Evolutionary conservation across 2,329 filamentous ascomycete species (phyloP).

Genomic region (Xylaria sp.): DNA sequence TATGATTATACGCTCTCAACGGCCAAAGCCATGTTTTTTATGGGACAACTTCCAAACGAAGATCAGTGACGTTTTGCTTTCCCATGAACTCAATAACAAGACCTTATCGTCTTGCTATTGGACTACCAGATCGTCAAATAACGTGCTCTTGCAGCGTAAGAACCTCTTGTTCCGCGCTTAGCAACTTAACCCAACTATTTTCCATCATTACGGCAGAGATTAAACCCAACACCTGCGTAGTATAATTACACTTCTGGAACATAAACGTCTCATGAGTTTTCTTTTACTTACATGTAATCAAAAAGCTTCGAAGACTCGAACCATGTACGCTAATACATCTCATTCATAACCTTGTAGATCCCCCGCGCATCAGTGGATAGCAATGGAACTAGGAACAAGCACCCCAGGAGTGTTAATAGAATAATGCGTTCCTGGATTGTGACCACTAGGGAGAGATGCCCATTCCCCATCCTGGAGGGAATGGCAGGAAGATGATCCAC

Average conservation of each 20-base stretch:
- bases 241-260: background rate
- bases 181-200: background rate
- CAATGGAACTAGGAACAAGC: background rate
- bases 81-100: background rate
- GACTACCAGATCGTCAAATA: background rate
- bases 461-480: background rate
- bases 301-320: background rate
- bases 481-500: background rate
- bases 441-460: background rate
- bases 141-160: background rate
- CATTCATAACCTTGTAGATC: slow-evolving; percentile 20
- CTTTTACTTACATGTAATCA: background rate
- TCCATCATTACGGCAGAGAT: background rate
- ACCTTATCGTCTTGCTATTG: too few species aligned
- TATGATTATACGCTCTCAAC: background rate
- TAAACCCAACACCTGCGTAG: background rate
- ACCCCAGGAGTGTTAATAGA: background rate
- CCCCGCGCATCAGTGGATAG: background rate
- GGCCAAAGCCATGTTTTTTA: background rate
- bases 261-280: background rate
- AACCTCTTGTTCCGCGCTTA: background rate
- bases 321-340: slow-evolving; percentile 6
- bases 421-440: background rate
- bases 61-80: background rate
- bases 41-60: too few species aligned